Percentiles rank a stretch among this genome's conserved stretches.
These are phyloP conservation scores for Rickenella mellea DNA, from an alignment of 768 basidiomycete genomes.

Conservation along the genomic window DNA sequence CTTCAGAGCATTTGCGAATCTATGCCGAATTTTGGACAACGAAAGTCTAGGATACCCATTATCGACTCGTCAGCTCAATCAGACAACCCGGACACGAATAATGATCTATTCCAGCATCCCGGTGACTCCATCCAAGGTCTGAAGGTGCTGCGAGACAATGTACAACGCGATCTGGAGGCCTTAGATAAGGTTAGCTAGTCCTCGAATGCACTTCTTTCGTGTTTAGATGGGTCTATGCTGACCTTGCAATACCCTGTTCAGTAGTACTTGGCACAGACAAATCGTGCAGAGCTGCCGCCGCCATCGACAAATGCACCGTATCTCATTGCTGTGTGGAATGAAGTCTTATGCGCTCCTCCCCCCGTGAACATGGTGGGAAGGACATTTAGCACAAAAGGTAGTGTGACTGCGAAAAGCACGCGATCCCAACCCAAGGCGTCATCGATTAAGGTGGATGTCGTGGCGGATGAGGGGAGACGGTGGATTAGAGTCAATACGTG, in stretches of 20 bases:
- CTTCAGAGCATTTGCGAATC: background rate
- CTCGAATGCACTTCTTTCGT: background rate
- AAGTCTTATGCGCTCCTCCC: conserved; percentile 49
- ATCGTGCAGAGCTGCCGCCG: conserved; percentile 34
- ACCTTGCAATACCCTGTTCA: conserved; percentile 17
- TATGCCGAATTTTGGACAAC: background rate
- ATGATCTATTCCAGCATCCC: background rate
- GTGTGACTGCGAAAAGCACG: background rate
- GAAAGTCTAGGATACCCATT: background rate
- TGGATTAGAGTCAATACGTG: conserved; percentile 91
- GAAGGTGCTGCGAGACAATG: conserved; percentile 29
- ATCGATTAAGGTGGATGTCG: conserved; percentile 68
- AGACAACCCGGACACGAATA: background rate
- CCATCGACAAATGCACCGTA: conserved; percentile 75
- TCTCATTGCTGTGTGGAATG: conserved; percentile 74
- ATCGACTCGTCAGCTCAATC: background rate
- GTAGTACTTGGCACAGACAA: conserved; percentile 55
- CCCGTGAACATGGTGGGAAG: conserved; percentile 54
- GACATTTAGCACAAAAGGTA: conserved; percentile 28
- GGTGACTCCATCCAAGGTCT: conserved; percentile 25
- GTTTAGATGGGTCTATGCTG: conserved; percentile 2
- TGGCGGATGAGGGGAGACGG: conserved; percentile 59
- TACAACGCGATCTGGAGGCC: conserved; percentile 32
- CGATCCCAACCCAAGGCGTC: conserved; percentile 8
- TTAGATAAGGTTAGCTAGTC: conserved; percentile 26